Conservation (phyloP, 108 stramenopile species). For the Epithemia pelagica region DNA sequence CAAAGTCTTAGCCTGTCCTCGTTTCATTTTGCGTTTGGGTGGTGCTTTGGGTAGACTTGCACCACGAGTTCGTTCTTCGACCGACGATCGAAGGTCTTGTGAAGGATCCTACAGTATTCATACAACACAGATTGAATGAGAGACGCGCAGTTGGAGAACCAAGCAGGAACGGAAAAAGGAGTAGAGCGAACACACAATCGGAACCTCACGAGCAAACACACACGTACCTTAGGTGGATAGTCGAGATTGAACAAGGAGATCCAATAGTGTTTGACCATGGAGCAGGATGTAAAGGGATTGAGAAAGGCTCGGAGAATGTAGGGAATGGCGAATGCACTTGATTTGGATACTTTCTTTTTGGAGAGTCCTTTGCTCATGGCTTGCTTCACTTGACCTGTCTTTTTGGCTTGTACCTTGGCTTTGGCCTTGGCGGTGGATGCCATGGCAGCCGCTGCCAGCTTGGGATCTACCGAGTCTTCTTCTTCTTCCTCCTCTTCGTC, state of each 20-base stretch:
- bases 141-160: conserved; percentile 2
- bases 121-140: too few relatives aligned
- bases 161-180: background rate
- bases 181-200: too few relatives aligned
- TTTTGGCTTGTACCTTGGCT: conserved; percentile 22
- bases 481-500: conserved; percentile 50
- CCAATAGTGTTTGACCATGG: conserved; percentile 74
- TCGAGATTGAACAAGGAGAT: conserved; percentile 60
- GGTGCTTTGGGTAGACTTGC: too few relatives aligned
- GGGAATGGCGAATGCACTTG: conserved; percentile 30
- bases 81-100: conserved; percentile 63
- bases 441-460: conserved; percentile 18
- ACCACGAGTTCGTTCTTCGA: conserved; percentile 59
- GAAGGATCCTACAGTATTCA: conserved; percentile 35
- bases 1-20: conserved; percentile 79
- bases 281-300: conserved; percentile 63
- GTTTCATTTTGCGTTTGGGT: conserved; percentile 73
- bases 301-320: conserved; percentile 73
- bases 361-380: conserved; percentile 15
- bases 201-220: too few relatives aligned
- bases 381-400: conserved; percentile 32
- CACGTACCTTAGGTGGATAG: conserved; percentile 49
- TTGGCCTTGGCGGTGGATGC: conserved; percentile 39
- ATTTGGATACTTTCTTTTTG: conserved; percentile 38
- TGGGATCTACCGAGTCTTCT: conserved; percentile 17